Conservation (phyloP, 176 grass and related monocot genomes). For the Carex kokanica region DNA sequence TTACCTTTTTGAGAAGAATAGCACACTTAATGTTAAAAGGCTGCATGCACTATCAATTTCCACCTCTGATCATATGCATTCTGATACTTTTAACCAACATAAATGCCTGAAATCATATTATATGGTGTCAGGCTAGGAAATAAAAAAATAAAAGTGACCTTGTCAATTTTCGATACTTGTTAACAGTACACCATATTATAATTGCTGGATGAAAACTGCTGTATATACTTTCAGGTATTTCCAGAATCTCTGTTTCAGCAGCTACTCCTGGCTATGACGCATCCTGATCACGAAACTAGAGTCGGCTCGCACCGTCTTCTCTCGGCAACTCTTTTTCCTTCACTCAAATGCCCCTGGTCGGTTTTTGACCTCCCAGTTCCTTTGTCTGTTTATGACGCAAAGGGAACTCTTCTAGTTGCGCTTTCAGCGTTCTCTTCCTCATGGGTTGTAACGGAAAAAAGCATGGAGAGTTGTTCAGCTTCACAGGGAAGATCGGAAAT, state of each 20-base stretch:
- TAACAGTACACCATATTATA: slow-evolving; percentile 17
- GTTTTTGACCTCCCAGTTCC: slow-evolving; percentile 53
- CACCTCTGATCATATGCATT: not conserved
- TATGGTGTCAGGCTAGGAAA: not conserved
- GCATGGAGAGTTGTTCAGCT: slow-evolving; percentile 18
- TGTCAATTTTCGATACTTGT: not conserved
- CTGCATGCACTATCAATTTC: not conserved
- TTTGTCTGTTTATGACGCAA: slow-evolving; percentile 42
- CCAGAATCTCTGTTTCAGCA: slow-evolving; percentile 96
- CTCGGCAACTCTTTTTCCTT: slow-evolving; percentile 58
- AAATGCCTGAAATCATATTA: not conserved
- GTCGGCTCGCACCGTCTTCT: slow-evolving; percentile 85
- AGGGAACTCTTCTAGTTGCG: slow-evolving; percentile 51
- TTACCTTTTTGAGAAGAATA: not conserved
- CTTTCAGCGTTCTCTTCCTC: slow-evolving; percentile 68
- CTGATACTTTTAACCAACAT: not conserved
- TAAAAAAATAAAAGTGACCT: not conserved
- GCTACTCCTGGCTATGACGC: slow-evolving; percentile 84
- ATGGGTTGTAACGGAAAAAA: slow-evolving; percentile 32
- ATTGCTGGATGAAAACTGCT: slow-evolving; percentile 22
- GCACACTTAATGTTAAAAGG: not conserved
- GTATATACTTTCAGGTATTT: slow-evolving; percentile 59
- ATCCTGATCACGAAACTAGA: slow-evolving; percentile 80
- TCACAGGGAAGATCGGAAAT: slow-evolving; percentile 29
- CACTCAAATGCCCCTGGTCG: slow-evolving; percentile 66